Percentiles rank a stretch among this genome's conserved stretches.
phyloP scores from a whole-genome alignment of 192 early-diverging fungal genomes.

The Podila verticillata region DNA sequence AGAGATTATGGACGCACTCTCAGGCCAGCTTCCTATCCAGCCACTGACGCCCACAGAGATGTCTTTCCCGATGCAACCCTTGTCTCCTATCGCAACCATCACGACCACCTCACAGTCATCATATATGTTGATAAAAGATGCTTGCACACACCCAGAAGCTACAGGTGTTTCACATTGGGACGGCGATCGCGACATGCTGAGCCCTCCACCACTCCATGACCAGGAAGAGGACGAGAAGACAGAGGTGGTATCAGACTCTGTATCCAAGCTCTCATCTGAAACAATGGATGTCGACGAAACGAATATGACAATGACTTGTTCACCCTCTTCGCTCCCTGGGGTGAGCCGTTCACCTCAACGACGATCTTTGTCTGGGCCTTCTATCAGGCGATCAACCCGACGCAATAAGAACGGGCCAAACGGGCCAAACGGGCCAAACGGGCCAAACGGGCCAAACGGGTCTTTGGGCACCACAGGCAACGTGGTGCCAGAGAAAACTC shows the following conservation, averaged over 20 bases:
- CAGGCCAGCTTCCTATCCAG: conserved; percentile 39
- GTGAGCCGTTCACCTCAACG: background rate
- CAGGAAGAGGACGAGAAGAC: conserved; percentile 4
- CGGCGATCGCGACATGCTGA: conserved; percentile 15
- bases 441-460: no score
- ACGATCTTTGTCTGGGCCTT: background rate
- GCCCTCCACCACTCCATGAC: conserved; percentile 15
- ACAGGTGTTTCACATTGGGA: conserved; percentile 2
- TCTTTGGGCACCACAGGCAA: no score
- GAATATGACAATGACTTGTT: background rate
- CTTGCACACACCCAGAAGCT: background rate
- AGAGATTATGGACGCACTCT: conserved; percentile 45
- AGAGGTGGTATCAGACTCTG: background rate
- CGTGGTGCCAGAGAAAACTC: background rate
- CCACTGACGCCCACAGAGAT: conserved; percentile 4
- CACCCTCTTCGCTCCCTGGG: conserved; percentile 10
- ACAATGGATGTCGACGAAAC: background rate
- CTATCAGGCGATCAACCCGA: no score
- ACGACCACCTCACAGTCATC: background rate
- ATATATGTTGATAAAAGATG: background rate
- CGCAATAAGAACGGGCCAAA: background rate
- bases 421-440: no score
- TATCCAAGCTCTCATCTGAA: background rate
- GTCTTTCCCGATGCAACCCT: background rate
- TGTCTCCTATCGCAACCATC: background rate